A percentile compares a stretch with the other conserved stretches of the same genome.
Evolutionary conservation across 2,329 filamentous ascomycete genomes (phyloP).

Genomic region (Talaromyces pinophilus): DNA sequence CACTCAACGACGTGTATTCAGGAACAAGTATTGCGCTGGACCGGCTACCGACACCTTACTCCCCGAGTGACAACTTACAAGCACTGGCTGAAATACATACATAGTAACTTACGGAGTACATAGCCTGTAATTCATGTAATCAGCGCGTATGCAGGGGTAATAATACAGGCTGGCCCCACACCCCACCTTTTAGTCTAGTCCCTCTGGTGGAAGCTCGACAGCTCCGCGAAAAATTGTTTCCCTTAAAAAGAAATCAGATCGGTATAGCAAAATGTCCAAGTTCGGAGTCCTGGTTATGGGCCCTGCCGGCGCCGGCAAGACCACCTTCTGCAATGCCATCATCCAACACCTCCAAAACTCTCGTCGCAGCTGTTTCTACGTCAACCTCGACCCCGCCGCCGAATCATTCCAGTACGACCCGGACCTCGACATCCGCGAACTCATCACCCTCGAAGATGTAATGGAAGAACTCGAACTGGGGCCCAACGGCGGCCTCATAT

Average conservation of each 20-base stretch:
- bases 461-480: slow-evolving; percentile 93
- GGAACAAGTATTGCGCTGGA: background rate
- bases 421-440: slow-evolving; percentile 91
- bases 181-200: slow-evolving; percentile 1
- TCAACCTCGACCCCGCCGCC: slow-evolving; percentile 96
- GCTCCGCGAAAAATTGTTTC: slow-evolving; percentile 2
- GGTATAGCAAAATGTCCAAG: slow-evolving; percentile 70
- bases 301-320: slow-evolving; percentile 93
- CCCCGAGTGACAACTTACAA: slow-evolving; percentile 4
- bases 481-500: slow-evolving; percentile 89
- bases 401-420: slow-evolving; percentile 89
- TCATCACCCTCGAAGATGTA: slow-evolving; percentile 90
- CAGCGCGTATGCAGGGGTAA: slow-evolving; percentile 15
- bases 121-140: background rate
- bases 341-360: slow-evolving; percentile 91
- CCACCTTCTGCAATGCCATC: slow-evolving; percentile 90
- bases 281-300: slow-evolving; percentile 96
- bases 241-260: background rate
- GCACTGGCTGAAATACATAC: background rate
- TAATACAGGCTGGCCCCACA: slow-evolving; percentile 12
- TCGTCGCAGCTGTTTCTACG: slow-evolving; percentile 92
- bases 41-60: slow-evolving; percentile 16
- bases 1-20: background rate
- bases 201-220: background rate
- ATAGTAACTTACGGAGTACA: too few relatives aligned